Percentiles rank a stretch among this genome's conserved stretches.
Evolutionary conservation across 2,329 filamentous ascomycete genomes (phyloP).

Genomic region (Parastagonospora nodorum): DNA sequence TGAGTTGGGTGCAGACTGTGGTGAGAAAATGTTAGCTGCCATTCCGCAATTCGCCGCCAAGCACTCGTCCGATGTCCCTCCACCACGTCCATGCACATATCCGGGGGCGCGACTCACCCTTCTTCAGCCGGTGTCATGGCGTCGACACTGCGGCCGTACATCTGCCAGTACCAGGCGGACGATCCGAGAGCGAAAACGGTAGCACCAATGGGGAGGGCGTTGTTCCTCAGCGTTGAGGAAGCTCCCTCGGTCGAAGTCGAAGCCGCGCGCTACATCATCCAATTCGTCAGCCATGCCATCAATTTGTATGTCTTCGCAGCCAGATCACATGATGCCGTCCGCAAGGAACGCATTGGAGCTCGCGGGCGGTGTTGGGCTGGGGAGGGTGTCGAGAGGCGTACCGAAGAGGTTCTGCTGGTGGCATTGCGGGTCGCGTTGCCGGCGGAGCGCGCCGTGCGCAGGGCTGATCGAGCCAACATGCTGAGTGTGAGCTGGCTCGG

Average conservation of each 20-base stretch:
- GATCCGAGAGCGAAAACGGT: slow-evolving; percentile 86
- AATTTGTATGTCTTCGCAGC: slow-evolving; percentile 29
- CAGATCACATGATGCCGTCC: slow-evolving; percentile 9
- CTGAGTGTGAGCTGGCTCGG: slow-evolving; percentile 54
- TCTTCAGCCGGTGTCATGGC: slow-evolving; percentile 95
- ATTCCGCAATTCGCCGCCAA: not conserved
- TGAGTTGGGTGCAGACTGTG: slow-evolving; percentile 83
- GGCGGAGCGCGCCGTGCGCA: slow-evolving; percentile 87
- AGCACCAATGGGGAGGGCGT: slow-evolving; percentile 83
- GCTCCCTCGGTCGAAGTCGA: slow-evolving; percentile 76
- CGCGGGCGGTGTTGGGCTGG: slow-evolving; percentile 29
- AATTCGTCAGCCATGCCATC: slow-evolving; percentile 38
- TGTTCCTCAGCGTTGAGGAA: slow-evolving; percentile 79
- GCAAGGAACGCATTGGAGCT: slow-evolving; percentile 31
- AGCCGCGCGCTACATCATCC: slow-evolving; percentile 57
- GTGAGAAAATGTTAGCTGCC: slow-evolving; percentile 25
- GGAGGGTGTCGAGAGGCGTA: slow-evolving; percentile 45
- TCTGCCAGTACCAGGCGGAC: slow-evolving; percentile 95
- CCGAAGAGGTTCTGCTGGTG: slow-evolving; percentile 53
- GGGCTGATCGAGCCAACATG: slow-evolving; percentile 92
- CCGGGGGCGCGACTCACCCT: slow-evolving; percentile 72
- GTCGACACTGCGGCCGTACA: slow-evolving; percentile 85
- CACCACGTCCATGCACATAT: slow-evolving; percentile 13
- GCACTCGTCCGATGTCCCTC: slow-evolving; percentile 24
- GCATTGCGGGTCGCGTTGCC: slow-evolving; percentile 76